phyloP scores from a whole-genome alignment of 352 stramenopile genomes.

The Phytophthora cryptogea region DNA sequence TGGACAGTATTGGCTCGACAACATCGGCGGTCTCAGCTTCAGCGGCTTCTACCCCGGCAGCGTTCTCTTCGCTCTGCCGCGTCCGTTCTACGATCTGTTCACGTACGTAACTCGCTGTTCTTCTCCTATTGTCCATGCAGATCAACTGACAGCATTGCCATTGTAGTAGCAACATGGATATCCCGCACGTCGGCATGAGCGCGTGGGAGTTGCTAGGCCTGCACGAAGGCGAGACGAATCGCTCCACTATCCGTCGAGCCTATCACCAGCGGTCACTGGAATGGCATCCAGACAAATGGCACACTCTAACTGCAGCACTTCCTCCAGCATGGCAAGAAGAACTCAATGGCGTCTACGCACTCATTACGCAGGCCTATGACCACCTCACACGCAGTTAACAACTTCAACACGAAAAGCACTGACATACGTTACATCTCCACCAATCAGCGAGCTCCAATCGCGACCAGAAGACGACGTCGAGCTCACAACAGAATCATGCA shows the following conservation, averaged over 20 bases:
- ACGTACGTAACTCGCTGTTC: slow-evolving; percentile 41
- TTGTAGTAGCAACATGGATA: slow-evolving; percentile 33
- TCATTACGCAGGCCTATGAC: slow-evolving; percentile 55
- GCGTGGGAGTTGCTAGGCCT: slow-evolving; percentile 52
- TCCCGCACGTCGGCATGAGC: slow-evolving; percentile 52
- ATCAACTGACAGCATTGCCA: not conserved
- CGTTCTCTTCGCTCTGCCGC: slow-evolving; percentile 47
- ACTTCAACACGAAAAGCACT: slow-evolving; percentile 31
- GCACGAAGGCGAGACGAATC: slow-evolving; percentile 42
- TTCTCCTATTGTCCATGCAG: slow-evolving; percentile 2
- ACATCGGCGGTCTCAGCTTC: slow-evolving; percentile 36
- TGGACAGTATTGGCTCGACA: slow-evolving; percentile 43
- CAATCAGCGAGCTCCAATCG: slow-evolving; percentile 16
- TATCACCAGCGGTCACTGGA: slow-evolving; percentile 68
- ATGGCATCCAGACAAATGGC: slow-evolving; percentile 80
- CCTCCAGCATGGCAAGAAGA: slow-evolving; percentile 35
- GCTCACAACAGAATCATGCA: slow-evolving; percentile 35
- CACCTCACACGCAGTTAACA: slow-evolving; percentile 35
- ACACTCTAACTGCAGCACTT: slow-evolving; percentile 19
- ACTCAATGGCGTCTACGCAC: slow-evolving; percentile 40
- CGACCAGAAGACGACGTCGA: slow-evolving; percentile 8
- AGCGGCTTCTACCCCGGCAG: slow-evolving; percentile 10
- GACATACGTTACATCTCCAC: slow-evolving; percentile 15
- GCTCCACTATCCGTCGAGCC: slow-evolving; percentile 49
- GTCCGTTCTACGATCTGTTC: slow-evolving; percentile 53